These are phyloP conservation scores for Clonostachys solani DNA, from an alignment of 2,329 filamentous ascomycete genomes.

Conservation along the genomic window DNA sequence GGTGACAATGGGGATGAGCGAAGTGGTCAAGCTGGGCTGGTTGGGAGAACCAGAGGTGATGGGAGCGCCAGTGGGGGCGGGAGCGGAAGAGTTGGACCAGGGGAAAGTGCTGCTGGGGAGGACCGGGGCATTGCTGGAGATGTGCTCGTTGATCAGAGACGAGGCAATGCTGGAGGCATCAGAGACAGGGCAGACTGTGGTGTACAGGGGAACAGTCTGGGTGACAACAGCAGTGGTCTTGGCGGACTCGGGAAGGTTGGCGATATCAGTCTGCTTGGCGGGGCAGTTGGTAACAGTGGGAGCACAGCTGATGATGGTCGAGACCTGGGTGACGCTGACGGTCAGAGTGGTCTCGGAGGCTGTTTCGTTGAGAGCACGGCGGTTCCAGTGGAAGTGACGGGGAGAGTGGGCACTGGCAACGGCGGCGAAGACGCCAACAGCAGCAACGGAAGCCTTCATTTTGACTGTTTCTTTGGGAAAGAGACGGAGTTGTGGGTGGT, in stretches of 20 bases:
- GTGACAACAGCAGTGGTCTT: slow-evolving; percentile 26
- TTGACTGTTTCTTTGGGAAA: slow-evolving; percentile 15
- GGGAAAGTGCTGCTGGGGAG: neutral
- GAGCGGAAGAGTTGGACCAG: neutral
- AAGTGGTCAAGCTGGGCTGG: slow-evolving; percentile 4
- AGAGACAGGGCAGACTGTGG: slow-evolving; percentile 39
- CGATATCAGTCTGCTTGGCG: slow-evolving; percentile 22
- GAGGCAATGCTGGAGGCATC: slow-evolving; percentile 34
- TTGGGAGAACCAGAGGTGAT: slow-evolving; percentile 2
- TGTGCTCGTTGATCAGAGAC: slow-evolving; percentile 26
- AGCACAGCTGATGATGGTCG: slow-evolving; percentile 55
- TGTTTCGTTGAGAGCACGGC: slow-evolving; percentile 19
- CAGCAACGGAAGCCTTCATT: slow-evolving; percentile 42
- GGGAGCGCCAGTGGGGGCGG: slow-evolving; percentile 1
- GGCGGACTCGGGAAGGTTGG: slow-evolving; percentile 26
- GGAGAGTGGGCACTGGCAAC: slow-evolving; percentile 33
- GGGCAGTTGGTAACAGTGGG: slow-evolving; percentile 55
- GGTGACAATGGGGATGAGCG: slow-evolving; percentile 19
- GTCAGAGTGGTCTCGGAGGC: slow-evolving; percentile 32
- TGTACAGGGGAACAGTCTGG: slow-evolving; percentile 31
- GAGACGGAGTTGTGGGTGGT: neutral
- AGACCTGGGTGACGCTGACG: slow-evolving; percentile 48
- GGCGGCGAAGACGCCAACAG: slow-evolving; percentile 38
- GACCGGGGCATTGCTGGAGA: slow-evolving; percentile 18
- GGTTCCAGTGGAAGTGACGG: slow-evolving; percentile 21